Base-by-base conservation (phyloP, 1,284 basidiomycete genomes). In the Taiwanofungus camphoratus region DNA sequence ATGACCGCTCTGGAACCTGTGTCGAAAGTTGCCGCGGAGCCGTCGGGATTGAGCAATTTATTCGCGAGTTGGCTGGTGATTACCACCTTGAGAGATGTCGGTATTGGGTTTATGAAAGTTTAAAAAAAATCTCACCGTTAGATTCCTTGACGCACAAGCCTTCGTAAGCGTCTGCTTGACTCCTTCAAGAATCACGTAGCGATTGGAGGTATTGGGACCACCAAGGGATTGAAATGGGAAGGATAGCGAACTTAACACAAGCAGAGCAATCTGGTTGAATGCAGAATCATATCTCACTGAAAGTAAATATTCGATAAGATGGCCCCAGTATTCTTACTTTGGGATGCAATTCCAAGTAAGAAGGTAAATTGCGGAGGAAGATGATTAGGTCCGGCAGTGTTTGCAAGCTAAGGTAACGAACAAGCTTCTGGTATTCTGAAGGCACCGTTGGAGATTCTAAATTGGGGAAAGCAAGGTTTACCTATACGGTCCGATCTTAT, bases 61-160 rank as follows among this genome's bases (percentile, higher is more conserved):
- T 79, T 85, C 7, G 79, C 70, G 46, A 87, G 67, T 57, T 87
- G 84, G 27, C 77, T 79, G 3, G 82, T 86, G 26, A 73, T 67
- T 35, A 85, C 65, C 36, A 83, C 67, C 83, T 87, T 39, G 34
- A 40, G 32, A 40, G 31, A 36, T 30, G 15, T 26, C 35, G 30
- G 47, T 45, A 30, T 29, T n/a, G n/a, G n/a, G n/a, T n/a, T n/a
- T n/a, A n/a, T 49, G 31, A 29, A 37, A 13, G 9, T 19, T 39
- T 11, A 24, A 18, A 42, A 13, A 26, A 34, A 51, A 52, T 52
- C 55, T 50, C 50, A 85, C 84, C 22, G 79, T 73, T 38, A 86
- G 47, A 39, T 71, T 72, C 40, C 65, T 63, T 5, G 70, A 61
- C 20, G 71, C 64, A 41, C 74, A 75, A 16, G 68, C 63, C 52